Evolutionary conservation across 805 yeast genomes (phyloP).

Genomic region (Kluyveromyces dobzhanskii): DNA sequence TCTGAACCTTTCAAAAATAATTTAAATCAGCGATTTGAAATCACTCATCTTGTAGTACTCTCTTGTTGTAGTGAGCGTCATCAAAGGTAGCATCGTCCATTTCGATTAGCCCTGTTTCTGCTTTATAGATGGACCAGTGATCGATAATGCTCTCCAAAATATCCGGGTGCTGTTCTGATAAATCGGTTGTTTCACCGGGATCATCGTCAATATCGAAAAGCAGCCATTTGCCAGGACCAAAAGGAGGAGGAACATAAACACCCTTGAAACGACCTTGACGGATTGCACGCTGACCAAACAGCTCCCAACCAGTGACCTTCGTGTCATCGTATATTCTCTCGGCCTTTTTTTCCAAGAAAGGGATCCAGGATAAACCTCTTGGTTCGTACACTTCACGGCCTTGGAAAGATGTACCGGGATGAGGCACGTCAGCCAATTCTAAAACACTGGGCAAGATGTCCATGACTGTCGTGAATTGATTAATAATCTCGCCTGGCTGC

Average conservation of each 20-base stretch:
- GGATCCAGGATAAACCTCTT: conserved; percentile 40
- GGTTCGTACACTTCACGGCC: conserved; percentile 38
- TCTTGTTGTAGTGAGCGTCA: conserved; percentile 3
- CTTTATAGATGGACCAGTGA: conserved; percentile 45
- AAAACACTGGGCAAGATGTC: conserved; percentile 50
- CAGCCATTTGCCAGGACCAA: conserved; percentile 44
- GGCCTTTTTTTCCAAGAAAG: conserved; percentile 27
- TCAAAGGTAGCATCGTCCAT: conserved; percentile 5
- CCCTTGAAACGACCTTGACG: conserved; percentile 44
- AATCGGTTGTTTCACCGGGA: conserved; percentile 44
- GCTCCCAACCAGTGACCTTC: conserved; percentile 47
- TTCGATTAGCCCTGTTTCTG: conserved; percentile 43
- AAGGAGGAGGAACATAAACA: conserved; percentile 40
- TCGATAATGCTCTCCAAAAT: conserved; percentile 34
- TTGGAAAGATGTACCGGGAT: conserved; percentile 34
- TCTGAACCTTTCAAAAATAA: too few species aligned
- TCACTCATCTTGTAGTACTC: conserved; percentile 6
- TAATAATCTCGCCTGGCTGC: conserved; percentile 26
- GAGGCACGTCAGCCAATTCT: conserved; percentile 39
- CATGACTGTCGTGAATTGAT: conserved; percentile 47
- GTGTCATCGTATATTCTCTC: conserved; percentile 34
- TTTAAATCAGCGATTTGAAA: too few species aligned
- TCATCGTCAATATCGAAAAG: conserved; percentile 36
- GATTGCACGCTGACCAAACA: conserved; percentile 49
- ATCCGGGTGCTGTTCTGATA: conserved; percentile 31